Percentiles rank a stretch among this genome's conserved stretches.
phyloP scores from a whole-genome alignment of 1,139 yeast genomes.

The Yamadazyma conglobata region DNA sequence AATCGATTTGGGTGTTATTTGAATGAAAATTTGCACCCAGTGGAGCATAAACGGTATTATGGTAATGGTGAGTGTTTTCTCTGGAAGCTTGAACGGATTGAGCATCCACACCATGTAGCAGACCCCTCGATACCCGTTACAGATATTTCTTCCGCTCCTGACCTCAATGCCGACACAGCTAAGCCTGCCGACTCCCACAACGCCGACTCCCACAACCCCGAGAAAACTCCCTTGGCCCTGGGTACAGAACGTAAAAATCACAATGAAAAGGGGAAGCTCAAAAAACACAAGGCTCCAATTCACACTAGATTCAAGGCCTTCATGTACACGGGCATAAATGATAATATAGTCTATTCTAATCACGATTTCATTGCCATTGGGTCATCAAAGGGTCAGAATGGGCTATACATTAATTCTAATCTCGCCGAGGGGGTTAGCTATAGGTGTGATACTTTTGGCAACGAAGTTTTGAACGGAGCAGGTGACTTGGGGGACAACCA shows the following conservation, averaged over 20 bases:
- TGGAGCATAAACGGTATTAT: slow-evolving; percentile 69
- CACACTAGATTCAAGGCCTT: slow-evolving; percentile 63
- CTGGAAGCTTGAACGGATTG: slow-evolving; percentile 62
- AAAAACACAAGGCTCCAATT: slow-evolving; percentile 10
- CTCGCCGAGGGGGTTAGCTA: slow-evolving; percentile 75
- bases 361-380: slow-evolving; percentile 79
- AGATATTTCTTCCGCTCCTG: too few relatives aligned
- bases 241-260: too few relatives aligned
- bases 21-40: slow-evolving; percentile 70
- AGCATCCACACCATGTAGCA: neutral
- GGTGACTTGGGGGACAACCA: slow-evolving; percentile 31
- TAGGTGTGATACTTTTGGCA: slow-evolving; percentile 83
- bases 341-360: slow-evolving; percentile 80
- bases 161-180: neutral
- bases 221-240: neutral
- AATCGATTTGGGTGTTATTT: slow-evolving; percentile 79
- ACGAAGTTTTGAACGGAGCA: slow-evolving; percentile 63
- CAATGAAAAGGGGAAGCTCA: slow-evolving; percentile 12
- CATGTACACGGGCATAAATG: slow-evolving; percentile 86
- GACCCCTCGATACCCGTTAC: neutral
- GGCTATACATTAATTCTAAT: slow-evolving; percentile 80
- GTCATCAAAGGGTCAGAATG: slow-evolving; percentile 87
- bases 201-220: neutral
- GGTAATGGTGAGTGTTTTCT: slow-evolving; percentile 96
- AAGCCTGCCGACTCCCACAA: neutral